Base-by-base conservation (phyloP, 192 early-diverging fungal species). In the Umbelopsis sp. region DNA sequence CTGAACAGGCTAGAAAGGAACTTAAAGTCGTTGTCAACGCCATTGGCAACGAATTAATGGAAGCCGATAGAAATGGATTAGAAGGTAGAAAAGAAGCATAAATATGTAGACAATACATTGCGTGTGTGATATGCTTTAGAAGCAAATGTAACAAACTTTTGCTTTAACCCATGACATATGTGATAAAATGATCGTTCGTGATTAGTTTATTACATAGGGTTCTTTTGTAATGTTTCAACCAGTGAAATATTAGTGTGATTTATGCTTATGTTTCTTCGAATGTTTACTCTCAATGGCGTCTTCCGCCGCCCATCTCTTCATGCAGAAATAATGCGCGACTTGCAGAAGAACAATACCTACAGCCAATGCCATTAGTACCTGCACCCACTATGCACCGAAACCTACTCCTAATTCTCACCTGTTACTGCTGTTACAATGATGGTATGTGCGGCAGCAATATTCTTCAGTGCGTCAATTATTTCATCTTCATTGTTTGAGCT, bases 1-100 rank as follows among this genome's bases (percentile, higher is more conserved):
- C 84, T 36, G 73, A 83, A 6, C 74, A 82, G 21, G 86, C 84
- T 51, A 80, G 84, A 41, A 75, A 81, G 7, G 81, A 77, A 21
- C 83, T 92, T 65, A 71, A 77, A 7, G 80, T 73, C 16, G 83
- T 88, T 20, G 81, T 91, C 53, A 59, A 78, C 25, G 79, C 82
- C 53, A 83, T 87, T 76, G 83, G 80, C 32, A 71, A 53, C 10
- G 82, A 85, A 50, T 70, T 87, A 43, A 74, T 87, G 62, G 82
- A 85, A 49, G 83, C 85, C 29, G 72, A 85, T 65, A 82, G 74
- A 52, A 86, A 87, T 51, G 82, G 80, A 12, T 77, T 87, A 32
- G 74, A 76, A 25, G 71, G 69, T 45, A 78, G 67, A 45, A 78
- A 74, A 53, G 69, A 74, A 34, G 72, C 73, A 31, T 77, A 73